Evolutionary conservation across 2,329 filamentous ascomycete species (phyloP).

Genomic region (Cadophora sp.): DNA sequence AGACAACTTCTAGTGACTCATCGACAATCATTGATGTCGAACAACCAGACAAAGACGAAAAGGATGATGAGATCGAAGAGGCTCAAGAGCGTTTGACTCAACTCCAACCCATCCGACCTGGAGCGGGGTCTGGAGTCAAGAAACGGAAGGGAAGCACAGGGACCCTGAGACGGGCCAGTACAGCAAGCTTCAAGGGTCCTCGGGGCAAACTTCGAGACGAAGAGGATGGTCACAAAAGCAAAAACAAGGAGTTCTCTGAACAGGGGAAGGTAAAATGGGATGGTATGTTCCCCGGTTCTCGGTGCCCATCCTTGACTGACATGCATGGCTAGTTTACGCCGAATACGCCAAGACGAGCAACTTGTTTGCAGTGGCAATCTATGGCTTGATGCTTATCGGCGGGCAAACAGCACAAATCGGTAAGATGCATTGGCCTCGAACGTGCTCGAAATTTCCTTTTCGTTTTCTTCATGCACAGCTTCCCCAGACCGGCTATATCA

Average conservation of each 20-base stretch:
- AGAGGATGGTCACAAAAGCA: conserved; percentile 76
- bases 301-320: conserved; percentile 33
- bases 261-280: conserved; percentile 98
- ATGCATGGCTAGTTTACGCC: conserved; percentile 67
- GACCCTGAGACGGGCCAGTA: conserved; percentile 88
- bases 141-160: conserved; percentile 73
- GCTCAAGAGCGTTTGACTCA: conserved; percentile 79
- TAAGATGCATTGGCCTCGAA: conserved; percentile 47
- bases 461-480: conserved; percentile 26
- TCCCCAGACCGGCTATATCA: conserved; percentile 19
- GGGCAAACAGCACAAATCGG: conserved; percentile 84
- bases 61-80: conserved; percentile 72
- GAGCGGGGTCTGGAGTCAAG: conserved; percentile 54
- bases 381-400: conserved; percentile 76
- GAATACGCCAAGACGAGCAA: conserved; percentile 98
- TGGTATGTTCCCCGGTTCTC: conserved; percentile 45
- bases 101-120: conserved; percentile 75
- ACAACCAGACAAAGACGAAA: conserved; percentile 56
- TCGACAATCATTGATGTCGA: conserved; percentile 63
- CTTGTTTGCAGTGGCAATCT: conserved; percentile 80
- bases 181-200: conserved; percentile 86
- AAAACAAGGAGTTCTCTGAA: conserved; percentile 84
- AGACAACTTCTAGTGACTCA: conserved; percentile 59
- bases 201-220: conserved; percentile 86
- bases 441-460: neutral